Conservation (phyloP, 78 protist genomes). For the Dictyostelium firmibasis region DNA sequence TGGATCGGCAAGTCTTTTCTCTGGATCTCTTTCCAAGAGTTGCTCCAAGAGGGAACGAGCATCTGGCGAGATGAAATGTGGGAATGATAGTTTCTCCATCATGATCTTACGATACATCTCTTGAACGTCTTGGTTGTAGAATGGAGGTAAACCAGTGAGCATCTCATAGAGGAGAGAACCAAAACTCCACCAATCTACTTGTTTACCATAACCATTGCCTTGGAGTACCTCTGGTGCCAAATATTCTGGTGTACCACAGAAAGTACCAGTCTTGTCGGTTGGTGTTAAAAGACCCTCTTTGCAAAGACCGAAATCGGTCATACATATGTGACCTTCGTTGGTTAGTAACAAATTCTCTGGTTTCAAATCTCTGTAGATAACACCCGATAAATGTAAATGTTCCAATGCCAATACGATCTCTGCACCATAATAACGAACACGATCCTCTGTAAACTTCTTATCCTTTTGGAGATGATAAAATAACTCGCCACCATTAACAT, state of each 20-base stretch:
- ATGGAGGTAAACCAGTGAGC: conserved; percentile 91
- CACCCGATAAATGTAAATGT: conserved; percentile 91
- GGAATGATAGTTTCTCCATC: conserved; percentile 76
- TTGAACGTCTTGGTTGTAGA: conserved; percentile 84
- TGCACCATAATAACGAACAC: conserved; percentile 91
- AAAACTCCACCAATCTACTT: conserved; percentile 97
- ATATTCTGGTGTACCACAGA: conserved; percentile 99
- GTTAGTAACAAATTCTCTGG: conserved; percentile 92
- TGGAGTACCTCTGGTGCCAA: conserved; percentile 94
- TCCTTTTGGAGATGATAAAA: conserved; percentile 91
- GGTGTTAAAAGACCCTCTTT: conserved; percentile 71
- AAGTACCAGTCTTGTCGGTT: conserved; percentile 85
- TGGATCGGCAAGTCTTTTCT: conserved; percentile 76
- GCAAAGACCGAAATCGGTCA: conserved; percentile 96
- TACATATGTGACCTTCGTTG: conserved; percentile 90
- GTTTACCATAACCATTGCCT: conserved; percentile 86
- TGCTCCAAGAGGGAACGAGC: conserved; percentile 65
- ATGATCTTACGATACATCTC: conserved; percentile 86
- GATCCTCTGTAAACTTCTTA: conserved; percentile 85
- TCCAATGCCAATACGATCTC: conserved; percentile 93
- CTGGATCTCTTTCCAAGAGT: conserved; percentile 90
- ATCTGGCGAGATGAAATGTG: conserved; percentile 69
- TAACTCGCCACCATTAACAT: conserved; percentile 94
- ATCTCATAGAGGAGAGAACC: conserved; percentile 95
- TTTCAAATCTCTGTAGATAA: conserved; percentile 92